Evolutionary conservation across 371 early-diverging fungal species (phyloP), one percentile per base, ranked within the genome.

Genomic region (Rhizomucor miehei): DNA sequence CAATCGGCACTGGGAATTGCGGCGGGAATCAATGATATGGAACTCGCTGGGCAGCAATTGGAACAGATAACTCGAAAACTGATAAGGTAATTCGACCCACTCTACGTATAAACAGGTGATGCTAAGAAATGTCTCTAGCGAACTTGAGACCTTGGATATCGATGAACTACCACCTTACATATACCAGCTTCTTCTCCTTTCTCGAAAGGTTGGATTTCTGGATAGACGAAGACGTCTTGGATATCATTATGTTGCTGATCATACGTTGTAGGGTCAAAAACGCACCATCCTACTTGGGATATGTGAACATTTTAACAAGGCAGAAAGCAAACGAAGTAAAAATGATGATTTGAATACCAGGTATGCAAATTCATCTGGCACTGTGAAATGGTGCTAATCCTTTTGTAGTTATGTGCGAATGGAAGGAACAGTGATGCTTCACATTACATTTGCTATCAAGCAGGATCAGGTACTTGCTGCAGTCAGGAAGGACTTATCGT

Each of bases 341-440:
- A 0, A 51, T 58, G 40, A 46, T 58, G 8, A 20, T 17, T 29
- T 34, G 29, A 43, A 45, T 16, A 36, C 25, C 16, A 25, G 17
- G 13, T 23, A 43, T 23, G 19, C 17, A n/a, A n/a, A n/a, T n/a
- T n/a, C n/a, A n/a, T 40, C 20, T 44, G 41, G 41, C 9, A 35
- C 37, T 10, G 13, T 44, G 17, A 45, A 14, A 10, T 41, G 20
- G 14, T 23, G 45, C 10, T 60, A 37, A 10, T 20, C 11, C 13
- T 39, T 12, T 17, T 34, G 44, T 13, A 52, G 62, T n/a, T 35
- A 36, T 47, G 44, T 41, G 25, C 53, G 68, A 2, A 75, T 80
- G 52, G 80, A 84, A 66, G 82, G 84, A 23, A 84, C 81, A 6
- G 79, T 78, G 6, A 78, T 86, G 61, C 65, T 86, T 20, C 84